Conservation (phyloP, 768 basidiomycete genomes). For the Trametes cingulata region DNA sequence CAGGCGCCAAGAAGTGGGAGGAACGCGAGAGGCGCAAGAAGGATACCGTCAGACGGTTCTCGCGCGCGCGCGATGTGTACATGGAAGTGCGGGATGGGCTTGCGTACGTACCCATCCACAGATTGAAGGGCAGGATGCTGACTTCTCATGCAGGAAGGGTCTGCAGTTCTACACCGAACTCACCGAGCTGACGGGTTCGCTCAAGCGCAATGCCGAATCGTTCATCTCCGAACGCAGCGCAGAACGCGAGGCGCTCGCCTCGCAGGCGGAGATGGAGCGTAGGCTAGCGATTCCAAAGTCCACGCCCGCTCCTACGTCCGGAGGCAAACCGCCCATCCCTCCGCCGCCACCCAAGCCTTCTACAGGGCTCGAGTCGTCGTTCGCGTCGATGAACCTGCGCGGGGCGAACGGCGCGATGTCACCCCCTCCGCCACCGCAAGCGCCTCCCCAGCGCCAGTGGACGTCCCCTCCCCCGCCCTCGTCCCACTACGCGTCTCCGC, state of each 20-base stretch:
- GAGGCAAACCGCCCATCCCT: constrained; percentile 50
- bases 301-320: constrained; percentile 37
- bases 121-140: background rate
- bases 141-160: constrained; percentile 64
- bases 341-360: constrained; percentile 46
- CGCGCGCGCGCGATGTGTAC: constrained; percentile 78
- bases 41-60: constrained; percentile 71
- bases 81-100: constrained; percentile 85
- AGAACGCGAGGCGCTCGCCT: constrained; percentile 70
- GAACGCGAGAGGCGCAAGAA: constrained; percentile 79
- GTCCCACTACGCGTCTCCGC: constrained; percentile 17
- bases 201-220: constrained; percentile 57
- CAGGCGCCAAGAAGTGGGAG: constrained; percentile 78
- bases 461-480: constrained; percentile 26
- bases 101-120: constrained; percentile 54
- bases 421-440: constrained; percentile 27
- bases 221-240: constrained; percentile 64
- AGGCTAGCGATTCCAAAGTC: constrained; percentile 49
- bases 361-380: constrained; percentile 46
- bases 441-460: constrained; percentile 12
- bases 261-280: constrained; percentile 72
- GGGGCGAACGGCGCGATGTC: constrained; percentile 29
- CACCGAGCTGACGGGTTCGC: constrained; percentile 55
- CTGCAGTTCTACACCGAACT: constrained; percentile 88
- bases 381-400: constrained; percentile 58